These are phyloP conservation scores for Orobanche coerulescens DNA, from an alignment of 257 asterid genomes.

Conservation along the genomic window DNA sequence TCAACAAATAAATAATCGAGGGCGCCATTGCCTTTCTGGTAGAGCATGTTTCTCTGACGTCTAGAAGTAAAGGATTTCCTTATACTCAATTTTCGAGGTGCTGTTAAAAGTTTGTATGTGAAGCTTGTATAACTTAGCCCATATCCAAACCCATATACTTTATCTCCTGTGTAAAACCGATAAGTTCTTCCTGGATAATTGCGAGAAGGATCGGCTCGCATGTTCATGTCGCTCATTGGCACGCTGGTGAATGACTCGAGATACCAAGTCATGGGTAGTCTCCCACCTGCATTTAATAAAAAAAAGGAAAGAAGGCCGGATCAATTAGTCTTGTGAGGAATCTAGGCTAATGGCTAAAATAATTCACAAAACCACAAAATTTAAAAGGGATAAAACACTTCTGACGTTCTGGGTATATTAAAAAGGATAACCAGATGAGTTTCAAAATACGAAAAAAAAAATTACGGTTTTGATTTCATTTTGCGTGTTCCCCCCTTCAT, in stretches of 20 bases:
- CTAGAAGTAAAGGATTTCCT: slow-evolving; percentile 24
- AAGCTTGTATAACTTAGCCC: slow-evolving; percentile 77
- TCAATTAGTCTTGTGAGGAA: not conserved
- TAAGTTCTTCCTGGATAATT: slow-evolving; percentile 88
- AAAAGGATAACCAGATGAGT: too few species aligned
- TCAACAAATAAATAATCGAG: slow-evolving; percentile 38
- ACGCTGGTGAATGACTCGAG: slow-evolving; percentile 71
- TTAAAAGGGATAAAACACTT: too few species aligned
- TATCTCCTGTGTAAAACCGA: slow-evolving; percentile 73
- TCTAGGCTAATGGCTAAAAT: too few species aligned
- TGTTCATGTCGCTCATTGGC: slow-evolving; percentile 84
- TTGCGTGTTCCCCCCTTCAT: too few species aligned
- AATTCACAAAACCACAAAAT: not conserved
- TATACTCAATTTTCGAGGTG: slow-evolving; percentile 51
- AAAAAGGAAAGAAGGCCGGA: too few species aligned
- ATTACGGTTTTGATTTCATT: too few species aligned
- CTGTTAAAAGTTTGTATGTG: slow-evolving; percentile 42
- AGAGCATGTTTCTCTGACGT: slow-evolving; percentile 28
- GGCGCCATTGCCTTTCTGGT: slow-evolving; percentile 19
- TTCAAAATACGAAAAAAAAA: too few species aligned
- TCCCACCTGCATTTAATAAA: too few species aligned
- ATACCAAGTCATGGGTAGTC: slow-evolving; percentile 83
- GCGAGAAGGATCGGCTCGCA: slow-evolving; percentile 80
- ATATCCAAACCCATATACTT: slow-evolving; percentile 58
- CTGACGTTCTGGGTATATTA: too few species aligned